A percentile compares a stretch with the other conserved stretches of the same genome.
These are phyloP conservation scores for Colletotrichum scovillei DNA, from an alignment of 2,329 filamentous ascomycete genomes.

Conservation along the genomic window DNA sequence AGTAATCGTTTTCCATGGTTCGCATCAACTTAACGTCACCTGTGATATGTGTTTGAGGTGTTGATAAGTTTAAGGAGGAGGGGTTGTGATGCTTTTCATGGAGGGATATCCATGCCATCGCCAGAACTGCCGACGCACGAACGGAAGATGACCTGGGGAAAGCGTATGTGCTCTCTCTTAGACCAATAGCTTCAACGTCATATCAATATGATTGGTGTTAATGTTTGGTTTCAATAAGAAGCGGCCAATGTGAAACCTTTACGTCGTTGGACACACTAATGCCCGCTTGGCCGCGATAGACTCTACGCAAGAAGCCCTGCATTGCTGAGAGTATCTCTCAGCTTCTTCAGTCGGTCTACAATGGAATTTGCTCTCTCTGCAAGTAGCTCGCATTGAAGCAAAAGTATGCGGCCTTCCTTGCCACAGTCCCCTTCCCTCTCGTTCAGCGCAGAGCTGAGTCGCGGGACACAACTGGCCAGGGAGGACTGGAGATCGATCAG, in stretches of 20 bases:
- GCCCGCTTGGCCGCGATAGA: neutral
- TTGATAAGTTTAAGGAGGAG: neutral
- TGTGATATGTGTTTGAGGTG: neutral
- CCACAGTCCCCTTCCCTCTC: neutral
- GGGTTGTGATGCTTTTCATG: neutral
- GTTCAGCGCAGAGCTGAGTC: neutral
- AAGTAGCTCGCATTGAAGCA: constrained; percentile 43
- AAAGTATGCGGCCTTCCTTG: constrained; percentile 39
- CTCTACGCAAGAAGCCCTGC: neutral
- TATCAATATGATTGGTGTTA: neutral
- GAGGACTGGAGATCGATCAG: constrained; percentile 45
- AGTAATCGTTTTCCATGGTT: neutral
- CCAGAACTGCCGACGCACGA: neutral
- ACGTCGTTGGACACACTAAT: neutral
- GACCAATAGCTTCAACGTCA: neutral
- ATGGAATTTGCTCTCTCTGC: constrained; percentile 37
- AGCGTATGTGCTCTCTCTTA: neutral
- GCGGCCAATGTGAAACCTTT: neutral
- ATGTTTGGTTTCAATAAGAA: neutral
- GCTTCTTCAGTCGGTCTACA: constrained; percentile 35
- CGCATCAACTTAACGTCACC: neutral
- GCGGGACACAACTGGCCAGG: constrained; percentile 28
- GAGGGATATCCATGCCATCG: neutral
- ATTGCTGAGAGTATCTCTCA: constrained; percentile 8
- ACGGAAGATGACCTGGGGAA: neutral